A percentile compares a stretch with the other conserved stretches of the same genome.
These are phyloP conservation scores for Sporodiniella umbellata DNA, from an alignment of 371 early-diverging fungal species.

Conservation along the genomic window DNA sequence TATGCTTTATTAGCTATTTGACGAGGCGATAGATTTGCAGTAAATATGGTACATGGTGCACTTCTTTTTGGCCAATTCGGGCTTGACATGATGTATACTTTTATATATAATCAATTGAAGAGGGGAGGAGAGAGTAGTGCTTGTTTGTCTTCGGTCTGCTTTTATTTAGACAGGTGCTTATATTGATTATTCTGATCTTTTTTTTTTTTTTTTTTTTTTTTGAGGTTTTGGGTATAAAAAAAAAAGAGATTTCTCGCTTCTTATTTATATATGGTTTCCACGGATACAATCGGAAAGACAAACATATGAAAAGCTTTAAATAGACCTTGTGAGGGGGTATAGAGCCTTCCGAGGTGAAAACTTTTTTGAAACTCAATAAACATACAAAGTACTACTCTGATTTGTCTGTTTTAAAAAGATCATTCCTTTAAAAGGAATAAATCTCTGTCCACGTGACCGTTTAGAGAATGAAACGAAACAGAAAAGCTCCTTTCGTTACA, in stretches of 20 bases:
- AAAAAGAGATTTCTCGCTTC: not conserved
- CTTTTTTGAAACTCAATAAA: too few species aligned
- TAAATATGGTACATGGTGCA: slow-evolving; percentile 21
- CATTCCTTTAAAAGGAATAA: not conserved
- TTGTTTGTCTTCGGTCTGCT: too few species aligned
- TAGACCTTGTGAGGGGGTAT: not conserved
- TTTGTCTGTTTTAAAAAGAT: not conserved
- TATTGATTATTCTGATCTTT: too few species aligned
- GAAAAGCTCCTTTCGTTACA: too few species aligned
- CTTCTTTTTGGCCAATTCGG: slow-evolving; percentile 12
- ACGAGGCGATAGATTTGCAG: slow-evolving; percentile 33
- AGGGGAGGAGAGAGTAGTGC: not conserved
- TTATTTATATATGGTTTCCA: not conserved
- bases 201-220: too few species aligned
- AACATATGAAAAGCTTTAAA: not conserved
- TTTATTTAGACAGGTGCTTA: too few species aligned
- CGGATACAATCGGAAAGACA: not conserved
- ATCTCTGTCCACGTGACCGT: not conserved
- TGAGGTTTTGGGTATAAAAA: too few species aligned
- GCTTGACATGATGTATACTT: not conserved
- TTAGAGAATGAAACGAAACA: too few species aligned
- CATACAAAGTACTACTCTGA: not conserved
- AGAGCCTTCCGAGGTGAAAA: not conserved
- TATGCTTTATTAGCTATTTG: slow-evolving; percentile 44
- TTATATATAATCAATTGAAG: not conserved